Evolutionary conservation across 768 basidiomycete genomes (phyloP).

Genomic region (Heimioporus sp.): DNA sequence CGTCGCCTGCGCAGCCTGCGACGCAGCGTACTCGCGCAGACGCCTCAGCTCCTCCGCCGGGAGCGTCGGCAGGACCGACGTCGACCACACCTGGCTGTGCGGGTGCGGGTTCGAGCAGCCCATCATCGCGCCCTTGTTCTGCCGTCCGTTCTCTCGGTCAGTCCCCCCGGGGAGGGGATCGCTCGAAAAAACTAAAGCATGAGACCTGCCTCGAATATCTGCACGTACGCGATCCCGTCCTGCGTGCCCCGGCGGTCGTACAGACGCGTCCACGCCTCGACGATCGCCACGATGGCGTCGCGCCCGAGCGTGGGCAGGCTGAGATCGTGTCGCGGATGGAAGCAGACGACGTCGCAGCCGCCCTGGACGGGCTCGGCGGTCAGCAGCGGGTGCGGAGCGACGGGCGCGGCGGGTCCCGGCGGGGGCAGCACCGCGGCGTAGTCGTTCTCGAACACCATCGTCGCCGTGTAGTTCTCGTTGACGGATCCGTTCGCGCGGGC

Average conservation of each 20-base stretch:
- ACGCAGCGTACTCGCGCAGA: slow-evolving; percentile 47
- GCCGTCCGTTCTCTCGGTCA: slow-evolving; percentile 9
- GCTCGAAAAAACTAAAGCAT: background rate
- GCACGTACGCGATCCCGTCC: slow-evolving; percentile 75
- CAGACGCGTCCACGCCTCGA: slow-evolving; percentile 72
- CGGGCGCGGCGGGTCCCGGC: slow-evolving; percentile 53
- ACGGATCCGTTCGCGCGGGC: slow-evolving; percentile 62
- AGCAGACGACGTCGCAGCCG: slow-evolving; percentile 85
- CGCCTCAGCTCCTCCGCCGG: slow-evolving; percentile 65
- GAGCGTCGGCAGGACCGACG: slow-evolving; percentile 67
- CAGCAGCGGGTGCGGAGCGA: slow-evolving; percentile 57
- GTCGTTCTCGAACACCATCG: slow-evolving; percentile 77
- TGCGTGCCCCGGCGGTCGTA: slow-evolving; percentile 58
- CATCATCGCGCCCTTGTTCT: slow-evolving; percentile 95
- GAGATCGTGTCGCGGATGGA: slow-evolving; percentile 83
- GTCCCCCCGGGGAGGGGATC: too few relatives aligned
- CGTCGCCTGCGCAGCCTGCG: slow-evolving; percentile 29
- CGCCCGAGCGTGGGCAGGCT: slow-evolving; percentile 67
- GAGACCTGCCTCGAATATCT: slow-evolving; percentile 76
- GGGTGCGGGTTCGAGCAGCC: slow-evolving; percentile 95
- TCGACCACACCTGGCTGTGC: slow-evolving; percentile 88
- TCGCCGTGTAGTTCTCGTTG: slow-evolving; percentile 68
- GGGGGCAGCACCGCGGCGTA: slow-evolving; percentile 75
- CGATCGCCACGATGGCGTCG: slow-evolving; percentile 58
- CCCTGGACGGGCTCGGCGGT: slow-evolving; percentile 69